These are phyloP conservation scores for Mycena floridula DNA, from an alignment of 768 basidiomycete genomes.

Conservation along the genomic window DNA sequence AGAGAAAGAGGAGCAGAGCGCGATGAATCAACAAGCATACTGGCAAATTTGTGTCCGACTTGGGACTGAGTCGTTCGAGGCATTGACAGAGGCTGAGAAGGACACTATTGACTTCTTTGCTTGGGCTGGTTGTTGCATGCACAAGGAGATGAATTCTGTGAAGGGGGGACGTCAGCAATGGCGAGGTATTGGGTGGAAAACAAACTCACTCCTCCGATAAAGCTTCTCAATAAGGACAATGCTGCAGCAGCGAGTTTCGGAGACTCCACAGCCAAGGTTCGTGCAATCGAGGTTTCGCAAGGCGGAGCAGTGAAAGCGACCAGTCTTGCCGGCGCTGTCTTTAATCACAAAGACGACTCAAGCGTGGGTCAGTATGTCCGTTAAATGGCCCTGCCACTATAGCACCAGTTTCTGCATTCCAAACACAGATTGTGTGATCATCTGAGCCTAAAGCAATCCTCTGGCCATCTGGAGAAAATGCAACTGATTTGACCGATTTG, in stretches of 20 bases:
- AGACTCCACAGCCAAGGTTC: constrained; percentile 6
- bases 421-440: too few species aligned
- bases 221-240: constrained; percentile 19
- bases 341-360: constrained; percentile 28
- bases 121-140: constrained; percentile 19
- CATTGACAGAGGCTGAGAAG: constrained; percentile 10
- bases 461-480: too few species aligned
- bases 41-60: constrained; percentile 3
- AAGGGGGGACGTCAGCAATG: constrained; percentile 18
- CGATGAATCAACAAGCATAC: constrained; percentile 2
- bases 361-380: constrained; percentile 28
- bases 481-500: too few species aligned
- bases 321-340: constrained; percentile 21
- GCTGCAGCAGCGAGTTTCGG: constrained; percentile 11
- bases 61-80: constrained; percentile 11
- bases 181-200: constrained; percentile 12
- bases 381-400: too few species aligned
- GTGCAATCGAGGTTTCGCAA: constrained; percentile 12
- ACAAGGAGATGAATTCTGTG: constrained; percentile 23
- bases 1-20: not conserved
- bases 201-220: constrained; percentile 9
- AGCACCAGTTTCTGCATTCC: too few species aligned
- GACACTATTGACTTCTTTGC: constrained; percentile 12
- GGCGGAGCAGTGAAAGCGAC: constrained; percentile 21
- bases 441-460: too few species aligned